Base-by-base conservation (phyloP, 169 alveolate genomes). In the Plasmodium relictum region DNA sequence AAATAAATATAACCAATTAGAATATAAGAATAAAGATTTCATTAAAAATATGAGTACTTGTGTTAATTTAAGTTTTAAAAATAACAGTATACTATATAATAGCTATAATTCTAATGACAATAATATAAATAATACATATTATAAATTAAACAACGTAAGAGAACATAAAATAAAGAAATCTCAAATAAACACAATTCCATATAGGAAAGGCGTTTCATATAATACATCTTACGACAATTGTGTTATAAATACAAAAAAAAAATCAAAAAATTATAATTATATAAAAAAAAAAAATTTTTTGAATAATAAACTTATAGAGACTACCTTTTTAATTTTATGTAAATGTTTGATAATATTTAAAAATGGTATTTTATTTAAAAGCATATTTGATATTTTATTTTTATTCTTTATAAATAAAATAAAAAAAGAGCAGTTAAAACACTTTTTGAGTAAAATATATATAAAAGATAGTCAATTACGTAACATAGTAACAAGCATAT, bases 351-450 rank as follows among this genome's bases (percentile, higher is more conserved):
- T 62, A 44, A 5, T 69, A 20, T 83, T 83, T 59, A 68, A 68
- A 4, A 61, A 52, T 3, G 52, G 83, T 66, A 45, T 37, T 26
- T 14, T 72, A 26, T 62, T 83, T 42, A 48, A 48, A 56, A 24
- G 52, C 2, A 37, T 83, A 18, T 83, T 83, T 42, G 91, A 83
- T 41, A 20, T 83, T 18, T 68, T 83, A 62, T 83, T 83, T 83
- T 59, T 68, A 41, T 68, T 59, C 16, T 83, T 83, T 31, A 68
- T 83, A 9, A 16, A 52, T 26, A 50, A 62, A 68, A 68, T 83
- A 12, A 48, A 58, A 8, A 44, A 37, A 6, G 85, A 83, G 18
- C 18, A 48, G 24, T 18, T 66, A 14, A 6, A 10, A 22, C 52
- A 31, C 0, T 68, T 83, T 48, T 24, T 83, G n/a, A 45, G 70